Percentiles rank a stretch among this genome's conserved stretches.
These are phyloP conservation scores for Articulospora tetracladia DNA, from an alignment of 495 filamentous ascomycete species.

Conservation along the genomic window DNA sequence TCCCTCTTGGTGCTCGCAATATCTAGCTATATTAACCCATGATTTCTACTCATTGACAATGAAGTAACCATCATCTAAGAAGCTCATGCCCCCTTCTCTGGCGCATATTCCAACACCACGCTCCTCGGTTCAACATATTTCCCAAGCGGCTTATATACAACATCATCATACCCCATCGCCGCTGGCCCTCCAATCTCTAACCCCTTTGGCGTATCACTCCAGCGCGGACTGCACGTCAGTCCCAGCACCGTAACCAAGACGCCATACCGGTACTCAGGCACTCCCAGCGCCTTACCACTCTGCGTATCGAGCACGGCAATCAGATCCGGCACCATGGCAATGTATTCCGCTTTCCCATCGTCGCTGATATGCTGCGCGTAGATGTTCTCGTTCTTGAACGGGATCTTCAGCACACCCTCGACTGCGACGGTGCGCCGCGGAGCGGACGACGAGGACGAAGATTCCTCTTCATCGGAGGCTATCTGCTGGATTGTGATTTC, in stretches of 20 bases:
- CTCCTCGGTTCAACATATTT: constrained; percentile 31
- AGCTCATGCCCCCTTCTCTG: too few species aligned
- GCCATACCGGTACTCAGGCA: constrained; percentile 48
- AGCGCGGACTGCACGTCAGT: constrained; percentile 43
- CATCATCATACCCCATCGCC: constrained; percentile 30
- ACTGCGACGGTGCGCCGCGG: constrained; percentile 11
- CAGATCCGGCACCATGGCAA: constrained; percentile 48
- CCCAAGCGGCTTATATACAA: constrained; percentile 30
- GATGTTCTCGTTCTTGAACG: constrained; percentile 52
- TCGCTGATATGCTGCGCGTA: constrained; percentile 30
- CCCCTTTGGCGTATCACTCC: constrained; percentile 35
- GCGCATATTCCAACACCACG: constrained; percentile 29
- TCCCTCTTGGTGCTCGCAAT: too few species aligned
- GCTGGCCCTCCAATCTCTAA: constrained; percentile 31
- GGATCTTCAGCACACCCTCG: constrained; percentile 35
- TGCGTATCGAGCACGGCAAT: constrained; percentile 46
- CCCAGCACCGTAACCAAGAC: constrained; percentile 42
- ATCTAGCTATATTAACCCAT: too few species aligned
- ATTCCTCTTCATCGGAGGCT: constrained; percentile 15
- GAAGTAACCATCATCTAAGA: too few species aligned
- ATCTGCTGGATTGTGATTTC: constrained; percentile 36
- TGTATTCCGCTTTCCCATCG: constrained; percentile 30
- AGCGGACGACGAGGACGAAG: constrained; percentile 14
- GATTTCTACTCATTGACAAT: too few species aligned
- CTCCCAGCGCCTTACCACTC: constrained; percentile 42